Conservation (phyloP, 495 filamentous ascomycete species). For the Amniculicola lignicola region DNA sequence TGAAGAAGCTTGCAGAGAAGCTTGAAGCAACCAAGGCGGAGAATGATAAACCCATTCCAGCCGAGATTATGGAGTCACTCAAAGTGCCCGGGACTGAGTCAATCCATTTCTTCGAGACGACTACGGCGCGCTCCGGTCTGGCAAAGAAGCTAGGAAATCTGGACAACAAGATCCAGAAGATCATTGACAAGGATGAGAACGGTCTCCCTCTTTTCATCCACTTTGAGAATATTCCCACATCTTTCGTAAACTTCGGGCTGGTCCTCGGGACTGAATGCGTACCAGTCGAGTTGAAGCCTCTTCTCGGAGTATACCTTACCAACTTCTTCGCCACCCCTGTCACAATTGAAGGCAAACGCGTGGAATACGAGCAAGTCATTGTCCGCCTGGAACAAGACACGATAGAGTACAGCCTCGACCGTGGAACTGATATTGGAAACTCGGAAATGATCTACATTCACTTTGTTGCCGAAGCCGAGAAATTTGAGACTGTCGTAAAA, state of each 20-base stretch:
- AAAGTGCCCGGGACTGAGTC: slow-evolving; percentile 77
- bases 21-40: slow-evolving; percentile 75
- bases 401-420: slow-evolving; percentile 70
- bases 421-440: slow-evolving; percentile 64
- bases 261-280: slow-evolving; percentile 74
- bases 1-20: slow-evolving; percentile 68
- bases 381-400: slow-evolving; percentile 88
- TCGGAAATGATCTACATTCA: slow-evolving; percentile 75
- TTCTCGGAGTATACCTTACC: slow-evolving; percentile 77
- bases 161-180: slow-evolving; percentile 68
- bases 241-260: slow-evolving; percentile 79
- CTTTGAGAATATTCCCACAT: slow-evolving; percentile 87
- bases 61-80: slow-evolving; percentile 73
- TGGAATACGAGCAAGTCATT: slow-evolving; percentile 90
- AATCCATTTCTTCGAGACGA: slow-evolving; percentile 89
- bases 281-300: slow-evolving; percentile 70
- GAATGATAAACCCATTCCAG: slow-evolving; percentile 78
- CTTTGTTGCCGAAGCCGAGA: slow-evolving; percentile 82
- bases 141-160: slow-evolving; percentile 66
- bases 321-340: slow-evolving; percentile 95
- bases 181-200: slow-evolving; percentile 65
- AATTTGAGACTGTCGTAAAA: slow-evolving; percentile 75
- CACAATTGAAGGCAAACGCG: slow-evolving; percentile 65
- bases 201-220: slow-evolving; percentile 83
- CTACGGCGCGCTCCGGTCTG: slow-evolving; percentile 77